phyloP scores from a whole-genome alignment of 2,329 filamentous ascomycete genomes.

The Podosphaera leucotricha region DNA sequence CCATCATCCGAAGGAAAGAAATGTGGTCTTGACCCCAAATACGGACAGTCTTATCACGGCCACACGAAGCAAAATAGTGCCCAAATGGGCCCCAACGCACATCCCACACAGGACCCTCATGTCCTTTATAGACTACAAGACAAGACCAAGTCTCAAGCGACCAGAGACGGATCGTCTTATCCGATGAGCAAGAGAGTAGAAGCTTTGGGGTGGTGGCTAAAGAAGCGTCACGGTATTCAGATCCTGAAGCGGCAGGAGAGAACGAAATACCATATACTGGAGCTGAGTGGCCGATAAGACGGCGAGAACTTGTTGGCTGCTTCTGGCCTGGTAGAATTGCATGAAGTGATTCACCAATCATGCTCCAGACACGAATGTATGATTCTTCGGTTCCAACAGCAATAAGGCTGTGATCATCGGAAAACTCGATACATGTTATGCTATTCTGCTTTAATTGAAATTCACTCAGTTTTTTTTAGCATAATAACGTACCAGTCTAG shows the following conservation, averaged over 20 bases:
- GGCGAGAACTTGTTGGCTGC: conserved; percentile 47
- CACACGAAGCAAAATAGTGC: conserved; percentile 78
- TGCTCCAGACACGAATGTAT: conserved; percentile 82
- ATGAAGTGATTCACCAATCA: conserved; percentile 62
- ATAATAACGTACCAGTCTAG: conserved; percentile 48
- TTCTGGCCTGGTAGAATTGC: conserved; percentile 37
- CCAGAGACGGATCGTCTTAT: conserved; percentile 80
- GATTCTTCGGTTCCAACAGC: conserved; percentile 82
- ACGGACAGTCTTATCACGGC: conserved; percentile 73
- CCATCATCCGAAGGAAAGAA: conserved; percentile 65
- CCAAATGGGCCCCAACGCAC: conserved; percentile 79
- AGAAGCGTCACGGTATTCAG: conserved; percentile 8
- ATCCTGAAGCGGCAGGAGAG: conserved; percentile 23
- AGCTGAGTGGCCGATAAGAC: conserved; percentile 66
- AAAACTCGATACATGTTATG: conserved; percentile 86
- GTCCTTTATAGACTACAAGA: conserved; percentile 79
- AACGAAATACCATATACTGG: conserved; percentile 81
- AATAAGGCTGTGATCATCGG: conserved; percentile 66
- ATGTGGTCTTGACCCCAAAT: conserved; percentile 88
- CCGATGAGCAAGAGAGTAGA: conserved; percentile 67
- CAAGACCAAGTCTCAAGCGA: conserved; percentile 81
- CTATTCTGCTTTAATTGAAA: conserved; percentile 21
- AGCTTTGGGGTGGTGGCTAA: conserved; percentile 40
- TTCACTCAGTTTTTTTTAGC: neutral
- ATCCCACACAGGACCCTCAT: conserved; percentile 74